phyloP scores from a whole-genome alignment of 805 yeast species.

The Metschnikowia lunata region DNA sequence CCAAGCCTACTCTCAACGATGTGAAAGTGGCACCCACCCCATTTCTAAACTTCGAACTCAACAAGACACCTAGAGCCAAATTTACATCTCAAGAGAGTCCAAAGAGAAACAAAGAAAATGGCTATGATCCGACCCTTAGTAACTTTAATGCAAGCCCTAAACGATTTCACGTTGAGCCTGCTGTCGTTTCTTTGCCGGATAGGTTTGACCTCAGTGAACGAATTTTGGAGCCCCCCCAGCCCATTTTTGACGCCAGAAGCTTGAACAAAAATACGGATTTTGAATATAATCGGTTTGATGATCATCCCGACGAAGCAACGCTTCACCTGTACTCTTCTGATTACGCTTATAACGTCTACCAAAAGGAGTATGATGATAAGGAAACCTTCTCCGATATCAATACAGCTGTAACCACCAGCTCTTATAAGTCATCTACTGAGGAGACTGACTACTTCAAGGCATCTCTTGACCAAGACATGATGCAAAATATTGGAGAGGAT shows the following conservation, averaged over 20 bases:
- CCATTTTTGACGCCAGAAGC: constrained; percentile 58
- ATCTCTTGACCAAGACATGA: constrained; percentile 44
- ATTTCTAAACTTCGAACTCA: constrained; percentile 7
- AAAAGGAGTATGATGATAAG: constrained; percentile 32
- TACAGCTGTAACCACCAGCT: constrained; percentile 24
- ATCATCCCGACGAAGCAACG: constrained; percentile 27
- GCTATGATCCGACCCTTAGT: neutral
- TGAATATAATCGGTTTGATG: neutral
- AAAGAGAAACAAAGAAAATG: constrained; percentile 46
- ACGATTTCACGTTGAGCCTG: constrained; percentile 4
- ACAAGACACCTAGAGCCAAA: constrained; percentile 55
- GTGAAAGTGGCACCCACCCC: constrained; percentile 9
- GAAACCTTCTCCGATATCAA: constrained; percentile 34
- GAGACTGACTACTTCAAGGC: constrained; percentile 41
- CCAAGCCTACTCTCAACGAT: constrained; percentile 5
- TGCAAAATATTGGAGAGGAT: constrained; percentile 39
- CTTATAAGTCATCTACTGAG: constrained; percentile 22
- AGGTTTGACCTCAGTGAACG: constrained; percentile 43
- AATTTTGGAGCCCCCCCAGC: constrained; percentile 59
- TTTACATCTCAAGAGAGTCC: constrained; percentile 69
- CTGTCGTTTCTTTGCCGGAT: constrained; percentile 23
- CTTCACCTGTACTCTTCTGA: constrained; percentile 21
- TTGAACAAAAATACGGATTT: constrained; percentile 41
- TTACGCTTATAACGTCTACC: constrained; percentile 35
- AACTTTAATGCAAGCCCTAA: constrained; percentile 30